Evolutionary conservation across 106 monocot species (phyloP), one percentile per base, ranked within the genome.

Genomic region (Phalaenopsis aphrodite): DNA sequence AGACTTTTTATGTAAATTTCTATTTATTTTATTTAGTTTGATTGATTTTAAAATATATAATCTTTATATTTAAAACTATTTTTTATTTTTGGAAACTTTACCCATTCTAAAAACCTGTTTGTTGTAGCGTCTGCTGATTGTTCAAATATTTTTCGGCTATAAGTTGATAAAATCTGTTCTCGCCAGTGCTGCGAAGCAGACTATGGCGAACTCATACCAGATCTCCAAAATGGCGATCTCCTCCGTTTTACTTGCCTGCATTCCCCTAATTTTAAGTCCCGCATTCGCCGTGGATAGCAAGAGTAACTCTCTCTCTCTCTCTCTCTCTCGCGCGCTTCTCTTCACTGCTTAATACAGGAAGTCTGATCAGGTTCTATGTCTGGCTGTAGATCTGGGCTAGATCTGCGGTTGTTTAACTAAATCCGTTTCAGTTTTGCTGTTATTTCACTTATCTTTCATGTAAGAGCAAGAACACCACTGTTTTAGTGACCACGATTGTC

Each of bases 251-350:
- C 21, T 61, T 5, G 61, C 10, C 21, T 4, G 21, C 18, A 21
- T 5, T n/a, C 18, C 21, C 21, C 18, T 61, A 19, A 3, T 61
- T n/a, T 61, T 61, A 5, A 21, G 21, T 61, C 21, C 61, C n/a
- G 61, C 21, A n/a, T 61, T 61, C 61, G 61, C 61, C 5, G 61
- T 61, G 61, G 61, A 61, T 21, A 61, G 21, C 61, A 61, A 61
- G 21, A 61, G 61, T 61, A 61, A 61, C 61, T 61, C 58, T n/a
- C 18, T 61, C 61, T 61, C 61, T 61, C 61, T 61, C 61, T n/a
- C 21, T 21, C 18, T 61, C 21, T 61, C 18, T 61, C 61, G 43
- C 43, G 3, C 43, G 43, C 43, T 45, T 52, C 52, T 12, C 52
- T 52, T 14, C 12, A 12, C 12, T 52, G 0, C 12, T 52, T 52